Percentiles rank a stretch among this genome's conserved stretches.
Evolutionary conservation across 2,329 filamentous ascomycete species (phyloP).

Genomic region (Diaporthe citriasiana): DNA sequence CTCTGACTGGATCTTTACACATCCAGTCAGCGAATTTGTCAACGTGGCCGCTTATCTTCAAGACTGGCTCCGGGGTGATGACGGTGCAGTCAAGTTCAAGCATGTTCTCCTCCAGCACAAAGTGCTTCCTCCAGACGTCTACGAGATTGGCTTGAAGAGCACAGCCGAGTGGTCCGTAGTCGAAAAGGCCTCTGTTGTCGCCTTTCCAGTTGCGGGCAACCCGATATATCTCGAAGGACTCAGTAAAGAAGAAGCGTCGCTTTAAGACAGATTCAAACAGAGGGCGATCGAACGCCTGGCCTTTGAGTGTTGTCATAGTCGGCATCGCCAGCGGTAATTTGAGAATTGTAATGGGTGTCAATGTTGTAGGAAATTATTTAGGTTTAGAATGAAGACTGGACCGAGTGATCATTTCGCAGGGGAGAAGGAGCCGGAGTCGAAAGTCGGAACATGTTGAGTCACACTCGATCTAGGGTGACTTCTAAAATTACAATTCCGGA

Average conservation of each 20-base stretch:
- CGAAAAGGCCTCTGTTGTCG: constrained; percentile 80
- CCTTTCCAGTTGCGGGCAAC: constrained; percentile 66
- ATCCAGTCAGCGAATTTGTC: constrained; percentile 99
- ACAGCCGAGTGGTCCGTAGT: constrained; percentile 92
- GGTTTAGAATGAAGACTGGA: no score
- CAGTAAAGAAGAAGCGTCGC: constrained; percentile 93
- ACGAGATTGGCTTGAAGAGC: constrained; percentile 89
- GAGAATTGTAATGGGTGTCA: background rate
- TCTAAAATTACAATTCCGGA: no score
- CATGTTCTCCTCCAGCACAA: constrained; percentile 94
- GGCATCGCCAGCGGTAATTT: background rate
- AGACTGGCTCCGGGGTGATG: constrained; percentile 90
- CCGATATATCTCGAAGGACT: constrained; percentile 94
- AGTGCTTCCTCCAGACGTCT: constrained; percentile 93
- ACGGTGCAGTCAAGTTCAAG: constrained; percentile 95
- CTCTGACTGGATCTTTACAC: constrained; percentile 98
- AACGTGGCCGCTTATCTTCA: constrained; percentile 96
- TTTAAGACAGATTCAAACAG: constrained; percentile 17
- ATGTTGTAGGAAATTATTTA: background rate
- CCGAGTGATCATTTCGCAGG: no score
- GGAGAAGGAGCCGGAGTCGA: no score
- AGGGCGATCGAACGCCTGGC: background rate
- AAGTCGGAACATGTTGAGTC: no score
- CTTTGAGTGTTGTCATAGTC: background rate
- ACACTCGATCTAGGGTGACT: no score